Evolutionary conservation across 2,329 filamentous ascomycete genomes (phyloP).

Genomic region (Pestalotiopsis sp.): DNA sequence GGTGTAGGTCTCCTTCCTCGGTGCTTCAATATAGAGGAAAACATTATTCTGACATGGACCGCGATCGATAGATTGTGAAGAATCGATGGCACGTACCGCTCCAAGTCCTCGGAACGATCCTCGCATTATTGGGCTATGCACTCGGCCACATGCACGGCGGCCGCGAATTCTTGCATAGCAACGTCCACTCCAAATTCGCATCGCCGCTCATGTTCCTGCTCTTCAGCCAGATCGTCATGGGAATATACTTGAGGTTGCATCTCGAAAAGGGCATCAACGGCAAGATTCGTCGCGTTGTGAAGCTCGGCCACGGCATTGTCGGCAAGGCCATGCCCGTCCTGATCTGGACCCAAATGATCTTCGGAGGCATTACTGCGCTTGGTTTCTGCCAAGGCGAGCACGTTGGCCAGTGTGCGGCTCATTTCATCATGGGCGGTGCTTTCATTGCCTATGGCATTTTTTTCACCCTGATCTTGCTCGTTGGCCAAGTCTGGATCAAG

Average conservation of each 20-base stretch:
- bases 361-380: constrained; percentile 88
- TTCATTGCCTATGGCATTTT: constrained; percentile 94
- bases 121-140: constrained; percentile 84
- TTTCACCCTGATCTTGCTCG: constrained; percentile 80
- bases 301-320: constrained; percentile 74
- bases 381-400: constrained; percentile 95
- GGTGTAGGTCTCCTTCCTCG: constrained; percentile 60
- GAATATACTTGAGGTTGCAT: constrained; percentile 86
- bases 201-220: constrained; percentile 79
- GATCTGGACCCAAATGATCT: constrained; percentile 91
- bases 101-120: constrained; percentile 71
- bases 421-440: constrained; percentile 98
- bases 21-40: background rate
- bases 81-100: constrained; percentile 93
- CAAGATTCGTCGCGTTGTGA: constrained; percentile 70
- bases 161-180: constrained; percentile 73
- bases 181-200: constrained; percentile 81
- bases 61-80: constrained; percentile 68
- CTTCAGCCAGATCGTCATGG: constrained; percentile 73
- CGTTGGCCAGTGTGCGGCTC: constrained; percentile 86
- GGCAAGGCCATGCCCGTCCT: constrained; percentile 87
- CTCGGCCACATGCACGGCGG: constrained; percentile 90
- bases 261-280: constrained; percentile 82
- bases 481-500: constrained; percentile 84
- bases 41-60: constrained; percentile 9